Base-by-base conservation (phyloP, 164 flowering plant species). In the Sextonia rubra region DNA sequence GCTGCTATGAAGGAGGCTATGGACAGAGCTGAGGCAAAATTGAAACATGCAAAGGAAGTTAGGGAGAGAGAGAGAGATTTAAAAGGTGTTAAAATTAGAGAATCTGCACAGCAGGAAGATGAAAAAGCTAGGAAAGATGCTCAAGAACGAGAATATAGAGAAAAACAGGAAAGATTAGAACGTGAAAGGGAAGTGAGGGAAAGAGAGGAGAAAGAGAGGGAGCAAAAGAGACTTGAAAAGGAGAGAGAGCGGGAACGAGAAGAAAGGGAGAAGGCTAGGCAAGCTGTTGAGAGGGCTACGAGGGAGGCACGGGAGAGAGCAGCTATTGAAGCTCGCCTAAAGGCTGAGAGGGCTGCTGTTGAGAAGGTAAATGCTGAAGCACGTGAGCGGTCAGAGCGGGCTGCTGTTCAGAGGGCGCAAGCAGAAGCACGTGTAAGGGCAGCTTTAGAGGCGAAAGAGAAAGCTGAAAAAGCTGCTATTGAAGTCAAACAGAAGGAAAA, bases 341-440 rank as follows among this genome's bases (percentile, higher is more conserved):
- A 92, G 74, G 95, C 98, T 24, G 97, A 87, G 79, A 82, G 88
- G 76, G 88, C 85, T 78, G 99, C 98, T 47, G 98, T 94, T 72
- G 97, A 91, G 79, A 91, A 92, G 76, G 97, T 87, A 58, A 92
- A 88, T 77, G 87, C 92, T 76, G 98, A 83, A 81, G 90, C 91
- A 58, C 85, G 94, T 68, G 88, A 79, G 70, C 91, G 92, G 70
- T 94, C 97, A 12, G 97, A 86, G 77, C 83, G 89, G 76, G 89
- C 87, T 77, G 99, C 99, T 25, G 99, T 95, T 73, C 94, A 92
- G 79, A 91, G 91, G 77, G 97, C 88, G 49, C 93, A 89, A 75
- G 85, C 91, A 74, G 98, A 95, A 81, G 97, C 93, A 48, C 97
- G 95, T 77, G 95, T 90, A 81, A 87, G 97, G 71, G 95, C 93